A percentile compares a stretch with the other conserved stretches of the same genome.
Evolutionary conservation across 345 rosid species (phyloP).

Genomic region (Brassica nigra): DNA sequence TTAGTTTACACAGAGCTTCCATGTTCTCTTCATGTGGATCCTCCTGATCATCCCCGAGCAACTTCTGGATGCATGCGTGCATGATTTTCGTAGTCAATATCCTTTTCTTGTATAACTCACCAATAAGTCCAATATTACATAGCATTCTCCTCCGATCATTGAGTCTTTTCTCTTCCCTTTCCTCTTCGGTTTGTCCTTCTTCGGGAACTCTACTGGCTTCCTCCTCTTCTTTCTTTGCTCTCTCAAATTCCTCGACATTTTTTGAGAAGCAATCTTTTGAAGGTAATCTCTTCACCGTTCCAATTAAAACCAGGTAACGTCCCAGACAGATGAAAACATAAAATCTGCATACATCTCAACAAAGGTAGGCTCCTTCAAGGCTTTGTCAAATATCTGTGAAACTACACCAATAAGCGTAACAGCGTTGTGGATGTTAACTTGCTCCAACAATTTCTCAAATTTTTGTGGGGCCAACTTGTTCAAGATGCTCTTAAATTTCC

Average conservation of each 20-base stretch:
- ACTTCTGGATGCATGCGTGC: slow-evolving; percentile 78
- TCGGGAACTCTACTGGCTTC: slow-evolving; percentile 56
- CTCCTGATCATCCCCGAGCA: slow-evolving; percentile 73
- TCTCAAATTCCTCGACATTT: slow-evolving; percentile 98
- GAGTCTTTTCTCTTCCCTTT: slow-evolving; percentile 83
- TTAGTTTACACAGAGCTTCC: slow-evolving; percentile 85
- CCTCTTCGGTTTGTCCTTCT: slow-evolving; percentile 78
- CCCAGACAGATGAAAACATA: slow-evolving; percentile 67
- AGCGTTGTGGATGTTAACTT: slow-evolving; percentile 45
- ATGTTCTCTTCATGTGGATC: slow-evolving; percentile 90
- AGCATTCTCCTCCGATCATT: slow-evolving; percentile 88
- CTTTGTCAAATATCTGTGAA: slow-evolving; percentile 96
- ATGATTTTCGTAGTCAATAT: slow-evolving; percentile 91
- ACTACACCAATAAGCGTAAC: slow-evolving; percentile 74
- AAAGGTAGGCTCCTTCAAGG: slow-evolving; percentile 72
- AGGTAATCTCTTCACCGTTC: slow-evolving; percentile 71
- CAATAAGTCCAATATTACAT: slow-evolving; percentile 95
- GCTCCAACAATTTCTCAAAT: slow-evolving; percentile 82
- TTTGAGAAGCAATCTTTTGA: slow-evolving; percentile 78
- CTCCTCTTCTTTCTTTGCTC: slow-evolving; percentile 75
- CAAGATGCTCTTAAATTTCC: slow-evolving; percentile 81
- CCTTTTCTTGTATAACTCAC: slow-evolving; percentile 88
- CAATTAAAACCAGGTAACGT: slow-evolving; percentile 75
- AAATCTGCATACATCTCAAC: slow-evolving; percentile 44
- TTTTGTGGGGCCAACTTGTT: slow-evolving; percentile 97